Base-by-base conservation (phyloP, 768 basidiomycete species). In the Gyrodon lividus region DNA sequence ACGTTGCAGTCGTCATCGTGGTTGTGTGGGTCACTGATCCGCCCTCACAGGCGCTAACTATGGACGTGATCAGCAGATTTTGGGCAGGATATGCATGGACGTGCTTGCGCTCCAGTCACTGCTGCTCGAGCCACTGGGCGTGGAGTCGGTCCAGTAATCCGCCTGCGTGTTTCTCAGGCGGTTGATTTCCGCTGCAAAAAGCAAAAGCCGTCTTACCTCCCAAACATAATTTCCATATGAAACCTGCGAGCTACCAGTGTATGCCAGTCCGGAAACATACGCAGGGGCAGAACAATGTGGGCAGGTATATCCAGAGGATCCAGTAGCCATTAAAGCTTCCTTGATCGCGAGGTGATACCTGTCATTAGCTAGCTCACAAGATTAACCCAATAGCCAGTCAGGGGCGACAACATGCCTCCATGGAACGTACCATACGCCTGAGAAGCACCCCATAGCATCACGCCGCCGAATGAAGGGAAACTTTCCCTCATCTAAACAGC, bases 271-370 rank as follows among this genome's bases (percentile, higher is more conserved):
- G 8, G 77, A 62, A 44, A 72, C 70, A 59, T 68, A 87, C 0
- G 80, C 74, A 16, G 81, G 72, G 9, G 83, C 81, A 35, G 77
- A 74, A 62, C 84, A 87, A 45, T 78, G 56, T 14, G 84, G 83
- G 67, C 74, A 86, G 3, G 78, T 80, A 65, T 87, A 87, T 7
- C 84, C 83, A 16, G 80, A 82, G n/a, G 83, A 82, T 42, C 85
- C 84, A 31, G 84, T 80, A 13, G 79, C 78, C 13, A 69, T 65
- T 33, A 87, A 72, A 23, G 79, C 75, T 51, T 77, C 76, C 69
- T 88, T 87, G 53, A 86, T 79, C 6, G 76, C 79, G 14, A 75
- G 62, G 59, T 86, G 83, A 56, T 77, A 87, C 24, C 80, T 77
- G 51, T 72, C 68, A 60, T 87, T 87, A 24, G 72, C 85, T 74